Base-by-base conservation (phyloP, 1,284 basidiomycete genomes). In the Trichosporon sp. region DNA sequence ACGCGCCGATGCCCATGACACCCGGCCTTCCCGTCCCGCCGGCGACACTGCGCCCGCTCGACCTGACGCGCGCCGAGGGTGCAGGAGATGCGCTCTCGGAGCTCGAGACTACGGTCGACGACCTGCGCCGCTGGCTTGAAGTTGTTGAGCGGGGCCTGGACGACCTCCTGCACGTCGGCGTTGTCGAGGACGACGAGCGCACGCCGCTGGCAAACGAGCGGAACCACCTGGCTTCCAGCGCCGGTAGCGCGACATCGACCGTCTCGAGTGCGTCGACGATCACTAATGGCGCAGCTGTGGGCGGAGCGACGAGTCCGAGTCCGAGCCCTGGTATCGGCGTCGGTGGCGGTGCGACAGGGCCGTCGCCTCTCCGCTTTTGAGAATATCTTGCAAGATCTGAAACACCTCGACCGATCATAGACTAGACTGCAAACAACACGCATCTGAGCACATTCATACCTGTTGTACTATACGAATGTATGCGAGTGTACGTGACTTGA, bases 41-140 rank as follows among this genome's bases (percentile, higher is more conserved):
- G 25, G 11, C 49, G 29, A 31, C 29, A 5, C 58, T 65, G 21
- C 62, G 60, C 31, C 58, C 64, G 11, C 60, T 68, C 11, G 64
- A 68, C 44, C 60, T 68, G 9, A 34, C 46, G 6, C 54, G 61
- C 10, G 37, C 58, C 8, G 63, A 68, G 54, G 57, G 56, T 36
- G 34, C 56, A 11, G 36, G 32, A 33, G 58, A 60, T n/a, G 62
- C 56, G 7, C 89, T 91, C 69, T 79, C 82, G 0, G 88, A 90
- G 73, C 83, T 97, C 40, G 87, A 87, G 36, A 81, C 83, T 56
- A 90, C 89, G 1, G 87, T 96, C 8, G 88, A 90, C 64, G 88
- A 91, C 70, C 84, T 98, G 49, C 84, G 86, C 2, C 83, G 85
- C 68, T 96, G 92, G 92, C 80, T 98, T 61, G 85, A 86, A 4